Evolutionary conservation across 73 alveolate species (phyloP).

Genomic region (Halteria grandinella): DNA sequence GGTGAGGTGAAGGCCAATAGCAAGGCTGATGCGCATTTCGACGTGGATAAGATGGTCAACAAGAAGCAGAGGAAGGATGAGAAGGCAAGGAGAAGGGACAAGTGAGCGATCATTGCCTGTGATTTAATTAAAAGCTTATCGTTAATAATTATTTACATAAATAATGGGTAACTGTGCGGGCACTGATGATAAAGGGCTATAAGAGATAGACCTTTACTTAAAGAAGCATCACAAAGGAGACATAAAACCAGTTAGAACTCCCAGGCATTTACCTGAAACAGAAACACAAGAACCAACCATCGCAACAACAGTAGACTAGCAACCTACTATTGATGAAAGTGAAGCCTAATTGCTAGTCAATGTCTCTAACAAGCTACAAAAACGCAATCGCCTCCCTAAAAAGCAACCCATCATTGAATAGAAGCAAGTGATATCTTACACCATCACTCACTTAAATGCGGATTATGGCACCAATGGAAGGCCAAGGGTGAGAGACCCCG

Average conservation of each 20-base stretch:
- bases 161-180: constrained; percentile 47
- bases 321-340: too few species aligned
- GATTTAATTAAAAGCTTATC: not conserved
- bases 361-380: too few species aligned
- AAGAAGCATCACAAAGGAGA: not conserved
- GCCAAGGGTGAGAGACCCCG: constrained; percentile 49
- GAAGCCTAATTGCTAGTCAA: too few species aligned
- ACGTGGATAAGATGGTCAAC: constrained; percentile 32
- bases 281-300: too few species aligned
- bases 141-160: not conserved
- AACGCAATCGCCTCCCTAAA: not conserved
- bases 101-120: not conserved
- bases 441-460: not conserved
- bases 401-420: not conserved
- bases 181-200: constrained; percentile 26
- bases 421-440: not conserved
- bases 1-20: constrained; percentile 14
- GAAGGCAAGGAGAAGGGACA: constrained; percentile 35
- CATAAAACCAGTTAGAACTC: too few species aligned
- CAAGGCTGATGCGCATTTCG: constrained; percentile 34
- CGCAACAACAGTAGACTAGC: too few species aligned
- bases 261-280: too few species aligned
- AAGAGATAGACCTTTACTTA: constrained; percentile 24
- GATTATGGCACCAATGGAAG: constrained; percentile 23
- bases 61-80: constrained; percentile 5